phyloP scores from a whole-genome alignment of 2,329 filamentous ascomycete species.

The Trichophyton rubrum region DNA sequence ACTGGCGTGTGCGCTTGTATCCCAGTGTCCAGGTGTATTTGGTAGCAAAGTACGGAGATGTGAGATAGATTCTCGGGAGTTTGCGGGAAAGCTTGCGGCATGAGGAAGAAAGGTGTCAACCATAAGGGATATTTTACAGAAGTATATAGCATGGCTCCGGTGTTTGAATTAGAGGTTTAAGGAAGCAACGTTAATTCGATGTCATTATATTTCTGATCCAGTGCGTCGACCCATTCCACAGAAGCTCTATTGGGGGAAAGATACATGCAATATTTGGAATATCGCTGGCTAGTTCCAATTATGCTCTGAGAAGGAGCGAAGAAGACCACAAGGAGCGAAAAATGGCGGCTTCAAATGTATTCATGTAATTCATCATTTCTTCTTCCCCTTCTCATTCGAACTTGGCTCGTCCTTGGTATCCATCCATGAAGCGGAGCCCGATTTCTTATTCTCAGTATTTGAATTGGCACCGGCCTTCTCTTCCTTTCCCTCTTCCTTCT shows the following conservation, averaged over 20 bases:
- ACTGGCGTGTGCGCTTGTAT: conserved; percentile 65
- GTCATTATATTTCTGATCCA: not conserved
- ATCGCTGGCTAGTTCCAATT: not conserved
- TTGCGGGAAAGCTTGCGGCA: conserved; percentile 8
- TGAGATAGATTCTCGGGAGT: conserved; percentile 25
- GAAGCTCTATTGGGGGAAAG: not conserved
- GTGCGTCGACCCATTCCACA: not conserved
- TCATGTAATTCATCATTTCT: conserved; percentile 43
- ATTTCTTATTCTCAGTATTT: conserved; percentile 43
- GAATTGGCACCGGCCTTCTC: conserved; percentile 29
- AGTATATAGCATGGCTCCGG: not conserved
- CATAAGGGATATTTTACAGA: not conserved
- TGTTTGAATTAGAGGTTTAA: not conserved
- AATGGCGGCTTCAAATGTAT: not conserved
- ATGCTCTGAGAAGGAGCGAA: not conserved
- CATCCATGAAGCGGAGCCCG: conserved; percentile 33
- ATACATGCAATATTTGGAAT: not conserved
- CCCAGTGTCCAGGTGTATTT: conserved; percentile 50
- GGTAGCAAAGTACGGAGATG: conserved; percentile 44
- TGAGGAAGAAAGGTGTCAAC: not conserved
- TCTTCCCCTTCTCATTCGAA: conserved; percentile 47
- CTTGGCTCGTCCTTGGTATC: conserved; percentile 47
- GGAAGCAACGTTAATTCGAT: not conserved
- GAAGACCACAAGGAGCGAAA: not conserved
- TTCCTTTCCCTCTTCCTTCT: conserved; percentile 55